A percentile compares a stretch with the other conserved stretches of the same genome.
Conservation (phyloP, 108 stramenopile species). For the Pseudonitzschia delicatissima region DNA sequence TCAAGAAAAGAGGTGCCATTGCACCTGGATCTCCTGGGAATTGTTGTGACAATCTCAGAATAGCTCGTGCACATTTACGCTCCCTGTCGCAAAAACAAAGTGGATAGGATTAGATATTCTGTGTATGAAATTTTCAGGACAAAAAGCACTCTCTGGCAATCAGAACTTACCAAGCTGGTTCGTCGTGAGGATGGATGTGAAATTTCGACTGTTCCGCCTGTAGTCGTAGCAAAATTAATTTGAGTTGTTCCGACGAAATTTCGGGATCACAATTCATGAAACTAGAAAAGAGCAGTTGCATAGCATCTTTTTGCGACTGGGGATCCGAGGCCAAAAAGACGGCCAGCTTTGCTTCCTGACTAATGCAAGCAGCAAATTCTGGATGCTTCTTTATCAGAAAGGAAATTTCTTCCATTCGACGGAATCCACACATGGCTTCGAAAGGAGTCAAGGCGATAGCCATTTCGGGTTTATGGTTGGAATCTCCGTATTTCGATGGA, state of each 20-base stretch:
- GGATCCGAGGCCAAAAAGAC: conserved; percentile 49
- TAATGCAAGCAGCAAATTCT: conserved; percentile 84
- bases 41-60: conserved; percentile 75
- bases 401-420: conserved; percentile 79
- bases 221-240: conserved; percentile 60
- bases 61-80: conserved; percentile 65
- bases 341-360: conserved; percentile 69
- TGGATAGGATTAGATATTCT: background rate
- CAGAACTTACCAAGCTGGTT: conserved; percentile 35
- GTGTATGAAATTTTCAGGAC: background rate
- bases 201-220: conserved; percentile 53
- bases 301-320: conserved; percentile 46
- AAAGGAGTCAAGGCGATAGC: conserved; percentile 96
- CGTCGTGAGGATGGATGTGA: conserved; percentile 45
- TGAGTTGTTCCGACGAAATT: conserved; percentile 44
- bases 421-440: conserved; percentile 97
- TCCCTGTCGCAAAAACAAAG: conserved; percentile 24
- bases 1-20: conserved; percentile 88
- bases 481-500: conserved; percentile 90
- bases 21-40: conserved; percentile 91
- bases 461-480: conserved; percentile 99
- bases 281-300: conserved; percentile 70
- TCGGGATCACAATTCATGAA: conserved; percentile 77
- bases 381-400: conserved; percentile 76
- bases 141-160: background rate